Conservation (phyloP, 176 grass and related monocot species). For the Chrysopogon serrulatus region DNA sequence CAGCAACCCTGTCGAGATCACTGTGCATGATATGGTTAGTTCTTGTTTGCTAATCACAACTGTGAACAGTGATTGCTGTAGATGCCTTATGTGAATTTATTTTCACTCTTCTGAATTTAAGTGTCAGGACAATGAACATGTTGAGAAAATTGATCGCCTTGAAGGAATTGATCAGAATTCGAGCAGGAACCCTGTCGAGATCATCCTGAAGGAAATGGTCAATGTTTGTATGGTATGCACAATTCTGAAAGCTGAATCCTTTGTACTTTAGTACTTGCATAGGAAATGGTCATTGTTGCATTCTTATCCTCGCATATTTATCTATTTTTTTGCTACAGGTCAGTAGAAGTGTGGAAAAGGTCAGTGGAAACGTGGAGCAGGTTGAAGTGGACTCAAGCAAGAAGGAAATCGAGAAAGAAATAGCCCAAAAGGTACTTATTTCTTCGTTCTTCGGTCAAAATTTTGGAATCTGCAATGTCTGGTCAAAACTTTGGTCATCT, state of each 20-base stretch:
- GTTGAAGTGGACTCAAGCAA: background rate
- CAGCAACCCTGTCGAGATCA: background rate
- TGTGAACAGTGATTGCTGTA: background rate
- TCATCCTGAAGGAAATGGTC: background rate
- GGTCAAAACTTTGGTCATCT: background rate
- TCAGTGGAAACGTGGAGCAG: background rate
- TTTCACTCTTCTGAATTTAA: background rate
- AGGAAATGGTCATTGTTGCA: background rate
- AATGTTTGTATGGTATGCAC: background rate
- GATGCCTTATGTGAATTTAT: background rate
- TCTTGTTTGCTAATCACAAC: background rate
- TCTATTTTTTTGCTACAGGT: slow-evolving; percentile 3
- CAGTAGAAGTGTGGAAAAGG: background rate
- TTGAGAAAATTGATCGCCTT: background rate
- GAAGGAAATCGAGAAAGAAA: background rate
- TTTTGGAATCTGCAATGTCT: background rate
- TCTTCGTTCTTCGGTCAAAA: background rate
- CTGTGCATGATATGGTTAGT: background rate
- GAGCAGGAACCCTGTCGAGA: background rate
- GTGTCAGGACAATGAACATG: background rate
- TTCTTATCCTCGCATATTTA: background rate
- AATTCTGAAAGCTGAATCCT: background rate
- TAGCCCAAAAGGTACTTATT: background rate
- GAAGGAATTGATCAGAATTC: background rate
- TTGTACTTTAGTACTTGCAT: background rate